Conservation (phyloP, 164 flowering plant species). For the Vitis rotundifolia region DNA sequence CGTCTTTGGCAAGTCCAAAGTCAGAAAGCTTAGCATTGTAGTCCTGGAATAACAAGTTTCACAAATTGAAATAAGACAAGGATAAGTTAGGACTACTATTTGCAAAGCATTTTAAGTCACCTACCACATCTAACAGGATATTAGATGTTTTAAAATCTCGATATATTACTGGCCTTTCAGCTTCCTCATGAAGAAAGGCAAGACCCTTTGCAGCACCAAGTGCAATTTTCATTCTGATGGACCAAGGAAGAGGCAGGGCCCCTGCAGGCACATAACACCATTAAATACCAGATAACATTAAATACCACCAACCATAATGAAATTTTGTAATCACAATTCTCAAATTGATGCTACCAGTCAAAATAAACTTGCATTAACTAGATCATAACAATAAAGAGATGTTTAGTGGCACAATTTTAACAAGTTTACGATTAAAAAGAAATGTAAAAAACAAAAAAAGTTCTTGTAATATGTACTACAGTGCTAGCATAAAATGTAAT, state of each 20-base stretch:
- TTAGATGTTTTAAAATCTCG: slow-evolving; percentile 51
- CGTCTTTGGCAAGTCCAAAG: slow-evolving; percentile 36
- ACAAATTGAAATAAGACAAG: background rate
- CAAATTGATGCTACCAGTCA: too few relatives aligned
- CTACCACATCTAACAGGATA: slow-evolving; percentile 41
- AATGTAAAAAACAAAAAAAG: too few relatives aligned
- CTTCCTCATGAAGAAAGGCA: slow-evolving; percentile 52
- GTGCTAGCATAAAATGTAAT: too few relatives aligned
- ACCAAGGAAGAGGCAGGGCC: slow-evolving; percentile 51
- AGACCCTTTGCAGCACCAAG: slow-evolving; percentile 49
- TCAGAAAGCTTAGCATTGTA: slow-evolving; percentile 40
- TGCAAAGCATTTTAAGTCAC: slow-evolving; percentile 2
- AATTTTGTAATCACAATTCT: background rate
- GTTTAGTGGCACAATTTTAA: too few relatives aligned
- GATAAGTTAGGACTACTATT: background rate
- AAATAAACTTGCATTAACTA: too few relatives aligned
- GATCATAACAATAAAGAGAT: too few relatives aligned
- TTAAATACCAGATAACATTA: background rate
- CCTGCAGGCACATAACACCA: slow-evolving; percentile 21
- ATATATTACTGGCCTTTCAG: slow-evolving; percentile 46
- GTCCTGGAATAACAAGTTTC: slow-evolving; percentile 11
- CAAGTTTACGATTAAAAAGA: too few relatives aligned
- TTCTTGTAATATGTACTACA: too few relatives aligned
- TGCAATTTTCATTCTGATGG: slow-evolving; percentile 41
- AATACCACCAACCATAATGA: background rate